These are phyloP conservation scores for Porcisia hertigi DNA, from an alignment of 208 protist species.

Conservation along the genomic window DNA sequence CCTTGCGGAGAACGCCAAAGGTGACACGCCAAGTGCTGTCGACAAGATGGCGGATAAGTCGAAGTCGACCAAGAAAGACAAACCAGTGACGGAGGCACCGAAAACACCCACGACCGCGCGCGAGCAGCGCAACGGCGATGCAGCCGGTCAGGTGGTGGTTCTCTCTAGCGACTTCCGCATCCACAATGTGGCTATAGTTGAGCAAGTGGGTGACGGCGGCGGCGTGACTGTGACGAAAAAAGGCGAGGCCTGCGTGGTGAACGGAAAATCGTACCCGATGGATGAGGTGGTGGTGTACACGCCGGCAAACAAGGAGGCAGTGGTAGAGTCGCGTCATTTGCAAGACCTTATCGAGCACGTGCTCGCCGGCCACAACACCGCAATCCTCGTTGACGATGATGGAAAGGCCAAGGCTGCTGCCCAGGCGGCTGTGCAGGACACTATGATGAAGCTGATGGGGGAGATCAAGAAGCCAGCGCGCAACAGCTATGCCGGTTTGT, in stretches of 20 bases:
- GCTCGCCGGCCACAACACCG: slow-evolving; percentile 55
- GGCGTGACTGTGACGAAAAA: slow-evolving; percentile 19
- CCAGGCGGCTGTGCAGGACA: slow-evolving; percentile 22
- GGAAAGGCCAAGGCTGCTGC: slow-evolving; percentile 26
- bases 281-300: slow-evolving; percentile 42
- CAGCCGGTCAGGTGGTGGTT: background rate
- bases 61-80: slow-evolving; percentile 22
- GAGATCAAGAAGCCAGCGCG: slow-evolving; percentile 19
- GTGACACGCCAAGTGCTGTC: background rate
- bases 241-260: slow-evolving; percentile 25
- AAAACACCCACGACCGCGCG: slow-evolving; percentile 21
- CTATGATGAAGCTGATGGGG: slow-evolving; percentile 32
- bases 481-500: slow-evolving; percentile 32
- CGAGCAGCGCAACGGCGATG: slow-evolving; percentile 2
- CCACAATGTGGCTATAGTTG: slow-evolving; percentile 27
- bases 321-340: slow-evolving; percentile 30
- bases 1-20: background rate
- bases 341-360: slow-evolving; percentile 46
- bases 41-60: background rate
- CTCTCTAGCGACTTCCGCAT: slow-evolving; percentile 31
- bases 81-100: slow-evolving; percentile 21
- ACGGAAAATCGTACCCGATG: slow-evolving; percentile 30
- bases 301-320: slow-evolving; percentile 13
- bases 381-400: slow-evolving; percentile 50
- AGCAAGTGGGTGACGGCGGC: slow-evolving; percentile 2